These are phyloP conservation scores for Panellus pusillus DNA, from an alignment of 768 basidiomycete genomes.

Conservation along the genomic window DNA sequence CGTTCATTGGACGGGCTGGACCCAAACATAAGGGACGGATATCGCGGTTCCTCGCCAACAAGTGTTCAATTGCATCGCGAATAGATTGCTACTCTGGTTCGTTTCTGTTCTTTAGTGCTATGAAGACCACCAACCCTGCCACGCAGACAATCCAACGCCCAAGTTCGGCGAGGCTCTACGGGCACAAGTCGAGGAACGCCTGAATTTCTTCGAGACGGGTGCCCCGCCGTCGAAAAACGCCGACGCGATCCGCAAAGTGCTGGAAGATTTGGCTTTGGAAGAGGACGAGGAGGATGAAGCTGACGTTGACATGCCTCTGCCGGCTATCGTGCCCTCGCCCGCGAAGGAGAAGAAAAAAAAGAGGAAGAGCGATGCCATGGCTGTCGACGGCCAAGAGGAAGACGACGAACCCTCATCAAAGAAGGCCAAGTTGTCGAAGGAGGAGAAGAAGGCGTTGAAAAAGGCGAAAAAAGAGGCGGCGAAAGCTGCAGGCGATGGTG, in stretches of 20 bases:
- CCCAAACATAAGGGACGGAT: slow-evolving; percentile 96
- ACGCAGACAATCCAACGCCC: slow-evolving; percentile 76
- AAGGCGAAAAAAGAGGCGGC: slow-evolving; percentile 70
- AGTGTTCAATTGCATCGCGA: slow-evolving; percentile 94
- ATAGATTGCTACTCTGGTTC: slow-evolving; percentile 93
- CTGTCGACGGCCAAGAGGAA: slow-evolving; percentile 54
- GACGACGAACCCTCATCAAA: slow-evolving; percentile 57
- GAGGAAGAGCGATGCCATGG: slow-evolving; percentile 66
- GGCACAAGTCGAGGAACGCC: slow-evolving; percentile 92
- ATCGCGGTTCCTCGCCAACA: slow-evolving; percentile 98
- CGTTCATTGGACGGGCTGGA: slow-evolving; percentile 94
- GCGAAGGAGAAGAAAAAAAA: slow-evolving; percentile 67
- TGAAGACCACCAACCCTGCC: neutral
- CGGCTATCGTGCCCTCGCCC: slow-evolving; percentile 57
- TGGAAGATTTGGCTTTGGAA: slow-evolving; percentile 75
- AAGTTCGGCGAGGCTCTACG: slow-evolving; percentile 96
- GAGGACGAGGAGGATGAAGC: slow-evolving; percentile 61
- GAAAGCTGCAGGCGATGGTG: slow-evolving; percentile 47
- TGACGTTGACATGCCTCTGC: slow-evolving; percentile 50
- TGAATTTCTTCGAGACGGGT: slow-evolving; percentile 93
- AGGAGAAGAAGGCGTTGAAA: slow-evolving; percentile 84
- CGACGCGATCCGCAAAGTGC: slow-evolving; percentile 87
- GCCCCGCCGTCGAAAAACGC: slow-evolving; percentile 86
- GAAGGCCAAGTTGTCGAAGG: slow-evolving; percentile 78
- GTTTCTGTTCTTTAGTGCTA: slow-evolving; percentile 19